Conservation (phyloP, 164 flowering plant genomes). For the Aristolochia californica region DNA sequence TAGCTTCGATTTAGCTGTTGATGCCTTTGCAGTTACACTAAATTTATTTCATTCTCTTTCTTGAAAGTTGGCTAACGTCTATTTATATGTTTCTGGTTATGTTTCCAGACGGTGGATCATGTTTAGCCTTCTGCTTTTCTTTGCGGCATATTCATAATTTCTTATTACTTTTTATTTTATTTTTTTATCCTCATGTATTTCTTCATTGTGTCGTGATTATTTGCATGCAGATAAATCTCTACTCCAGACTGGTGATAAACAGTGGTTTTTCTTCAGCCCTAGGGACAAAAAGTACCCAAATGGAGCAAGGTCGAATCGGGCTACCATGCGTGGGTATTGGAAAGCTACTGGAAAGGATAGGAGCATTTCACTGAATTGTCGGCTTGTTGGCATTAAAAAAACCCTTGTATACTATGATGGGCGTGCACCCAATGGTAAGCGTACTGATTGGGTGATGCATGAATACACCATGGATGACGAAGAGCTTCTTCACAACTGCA, state of each 20-base stretch:
- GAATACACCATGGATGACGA: conserved; percentile 81
- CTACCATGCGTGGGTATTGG: conserved; percentile 81
- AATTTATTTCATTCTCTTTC: too few species aligned
- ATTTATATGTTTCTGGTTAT: too few species aligned
- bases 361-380: conserved; percentile 32
- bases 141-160: neutral
- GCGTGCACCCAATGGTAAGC: conserved; percentile 70
- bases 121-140: neutral
- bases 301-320: conserved; percentile 73
- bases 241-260: conserved; percentile 72
- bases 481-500: conserved; percentile 80
- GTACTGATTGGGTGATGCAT: conserved; percentile 99
- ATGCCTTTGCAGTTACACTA: too few species aligned
- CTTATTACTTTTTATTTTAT: neutral
- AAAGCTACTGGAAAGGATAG: conserved; percentile 97
- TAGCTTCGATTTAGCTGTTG: too few species aligned
- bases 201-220: neutral
- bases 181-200: neutral
- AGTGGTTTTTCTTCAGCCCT: conserved; percentile 88
- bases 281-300: conserved; percentile 85
- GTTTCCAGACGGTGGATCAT: neutral
- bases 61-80: too few species aligned
- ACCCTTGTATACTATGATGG: conserved; percentile 79
- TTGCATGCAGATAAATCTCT: conserved; percentile 16
- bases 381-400: conserved; percentile 71